Percentiles rank a stretch among this genome's conserved stretches.
Conservation (phyloP, 192 early-diverging fungal genomes). For the Tieghemiomyces parasiticus region DNA sequence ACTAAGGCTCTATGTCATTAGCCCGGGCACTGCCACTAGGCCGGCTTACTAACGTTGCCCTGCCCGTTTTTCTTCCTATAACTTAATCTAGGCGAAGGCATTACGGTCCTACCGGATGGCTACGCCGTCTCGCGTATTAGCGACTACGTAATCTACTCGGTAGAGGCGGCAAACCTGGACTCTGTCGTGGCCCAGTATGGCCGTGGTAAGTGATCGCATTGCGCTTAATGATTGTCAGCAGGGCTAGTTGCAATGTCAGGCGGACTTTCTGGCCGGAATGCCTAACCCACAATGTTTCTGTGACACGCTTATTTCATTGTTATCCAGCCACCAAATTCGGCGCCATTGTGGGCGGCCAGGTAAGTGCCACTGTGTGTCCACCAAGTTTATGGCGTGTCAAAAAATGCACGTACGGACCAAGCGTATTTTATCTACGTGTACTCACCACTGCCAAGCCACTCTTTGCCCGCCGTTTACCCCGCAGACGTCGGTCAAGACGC, state of each 20-base stretch:
- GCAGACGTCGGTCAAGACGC: slow-evolving; percentile 90
- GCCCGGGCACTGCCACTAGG: no score
- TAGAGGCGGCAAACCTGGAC: slow-evolving; percentile 82
- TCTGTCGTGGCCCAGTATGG: slow-evolving; percentile 67
- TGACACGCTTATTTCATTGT: no score
- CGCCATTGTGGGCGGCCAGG: slow-evolving; percentile 80
- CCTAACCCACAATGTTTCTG: no score
- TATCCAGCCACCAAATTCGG: slow-evolving; percentile 68
- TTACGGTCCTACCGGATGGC: slow-evolving; percentile 59
- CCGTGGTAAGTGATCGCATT: slow-evolving; percentile 46
- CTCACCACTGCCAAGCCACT: not conserved
- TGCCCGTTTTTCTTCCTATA: no score
- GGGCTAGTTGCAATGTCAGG: no score
- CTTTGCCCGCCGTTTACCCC: not conserved
- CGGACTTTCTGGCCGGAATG: no score
- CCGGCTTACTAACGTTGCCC: no score
- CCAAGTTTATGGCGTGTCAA: no score
- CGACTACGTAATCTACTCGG: slow-evolving; percentile 89
- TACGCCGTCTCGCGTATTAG: slow-evolving; percentile 65
- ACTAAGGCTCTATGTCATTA: no score
- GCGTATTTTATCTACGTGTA: slow-evolving; percentile 6
- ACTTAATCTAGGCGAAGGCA: slow-evolving; percentile 25
- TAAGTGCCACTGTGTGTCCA: slow-evolving; percentile 5
- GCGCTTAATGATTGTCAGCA: no score
- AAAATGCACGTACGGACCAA: no score